Evolutionary conservation across 1,284 basidiomycete genomes (phyloP), one percentile per base, ranked within the genome.

Genomic region (Fistulinella staudtii): DNA sequence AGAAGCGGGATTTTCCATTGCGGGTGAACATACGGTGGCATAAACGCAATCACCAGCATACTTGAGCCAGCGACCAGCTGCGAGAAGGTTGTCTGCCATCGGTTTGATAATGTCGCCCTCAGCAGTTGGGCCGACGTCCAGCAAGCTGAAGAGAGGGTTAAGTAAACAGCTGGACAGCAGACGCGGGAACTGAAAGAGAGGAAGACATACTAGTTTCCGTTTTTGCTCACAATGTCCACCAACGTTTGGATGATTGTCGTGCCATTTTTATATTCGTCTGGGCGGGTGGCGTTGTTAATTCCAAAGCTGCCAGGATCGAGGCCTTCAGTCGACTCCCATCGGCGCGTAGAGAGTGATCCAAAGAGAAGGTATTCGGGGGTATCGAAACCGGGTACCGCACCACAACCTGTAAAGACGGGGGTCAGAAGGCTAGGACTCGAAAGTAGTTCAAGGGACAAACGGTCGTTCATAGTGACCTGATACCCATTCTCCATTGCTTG

Each of bases 291-390:
- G 2, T 55, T 55, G 52, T 76, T 75, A 24, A 70, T 58, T 1
- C 74, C 70, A 50, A 72, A 77, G 42, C 71, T 74, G 39, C 56
- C 65, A 0, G 76, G 75, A 45, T 75, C 72, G 64, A 75, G 67
- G 18, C 76, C 76, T 47, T 75, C 77, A 33, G 63, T 77, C 15
- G 71, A 77, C 56, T 82, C 80, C 80, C 80, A 82, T 41, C 66
- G 70, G 27, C 63, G 60, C 1, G 72, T 66, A 38, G 79, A 76
- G 15, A 75, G 71, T 1, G 73, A 68, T 18, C 67, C 69, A 43
- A 77, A 80, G 1, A 66, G 67, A n/a, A n/a, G n/a, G n/a, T 80
- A 80, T 51, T 82, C 80, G 0, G 79, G 79, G 0, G 79, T 82
- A 43, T 74, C 72, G 49, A 78, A 79, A 50, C 79, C 77, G 2